These are phyloP conservation scores for Solanum corneliomulleri DNA, from an alignment of 257 asterid species.

Conservation along the genomic window DNA sequence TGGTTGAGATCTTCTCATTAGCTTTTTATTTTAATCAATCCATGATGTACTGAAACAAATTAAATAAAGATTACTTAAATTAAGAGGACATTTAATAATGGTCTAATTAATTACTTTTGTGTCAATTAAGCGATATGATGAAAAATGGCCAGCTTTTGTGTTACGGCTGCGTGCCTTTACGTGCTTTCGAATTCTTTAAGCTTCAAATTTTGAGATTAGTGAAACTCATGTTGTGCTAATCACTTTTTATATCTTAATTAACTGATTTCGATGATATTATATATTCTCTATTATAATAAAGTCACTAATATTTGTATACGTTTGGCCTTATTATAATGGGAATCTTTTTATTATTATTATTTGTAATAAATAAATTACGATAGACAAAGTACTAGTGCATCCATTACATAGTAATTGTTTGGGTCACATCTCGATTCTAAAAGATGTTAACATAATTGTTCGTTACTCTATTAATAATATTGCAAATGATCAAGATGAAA, in stretches of 20 bases:
- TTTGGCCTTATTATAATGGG: no score
- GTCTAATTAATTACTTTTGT: neutral
- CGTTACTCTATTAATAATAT: neutral
- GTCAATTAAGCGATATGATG: neutral
- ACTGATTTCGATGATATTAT: neutral
- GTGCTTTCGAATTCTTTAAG: neutral
- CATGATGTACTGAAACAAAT: neutral
- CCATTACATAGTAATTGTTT: no score
- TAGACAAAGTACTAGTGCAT: no score
- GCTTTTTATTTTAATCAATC: neutral
- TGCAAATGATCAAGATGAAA: neutral
- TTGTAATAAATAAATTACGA: no score
- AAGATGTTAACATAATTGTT: no score
- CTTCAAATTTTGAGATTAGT: neutral
- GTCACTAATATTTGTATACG: no score
- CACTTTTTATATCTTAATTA: neutral
- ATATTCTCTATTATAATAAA: no score
- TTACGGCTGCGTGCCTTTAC: neutral
- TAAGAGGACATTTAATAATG: neutral
- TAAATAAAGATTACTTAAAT: no score
- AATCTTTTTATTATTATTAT: no score
- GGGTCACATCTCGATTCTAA: no score
- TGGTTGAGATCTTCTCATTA: neutral
- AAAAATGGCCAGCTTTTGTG: neutral
- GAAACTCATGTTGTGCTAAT: neutral